Base-by-base conservation (phyloP, 371 early-diverging fungal species). In the Mucor racemosus region DNA sequence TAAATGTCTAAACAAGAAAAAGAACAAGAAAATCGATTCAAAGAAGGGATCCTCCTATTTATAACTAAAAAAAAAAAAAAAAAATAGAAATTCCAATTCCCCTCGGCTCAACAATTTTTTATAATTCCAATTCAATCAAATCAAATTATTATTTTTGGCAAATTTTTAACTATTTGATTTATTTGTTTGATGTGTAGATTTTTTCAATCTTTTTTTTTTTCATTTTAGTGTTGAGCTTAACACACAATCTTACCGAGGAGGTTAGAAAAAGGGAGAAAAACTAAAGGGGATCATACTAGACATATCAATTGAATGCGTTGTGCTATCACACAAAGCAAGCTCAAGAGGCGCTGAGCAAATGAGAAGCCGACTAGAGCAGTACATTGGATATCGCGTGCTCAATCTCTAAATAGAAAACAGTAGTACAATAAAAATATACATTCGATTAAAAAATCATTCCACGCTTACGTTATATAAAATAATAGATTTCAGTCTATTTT, bases 351-450 rank as follows among this genome's bases (percentile, higher is more conserved):
- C 11, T 34, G 38, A 33, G 38, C 42, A 59, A 59, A 59, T 59
- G 35, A 44, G 19, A 61, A 61, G 26, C 50, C 26, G 50, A 4
- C 50, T 50, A 17, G 35, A 42, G 36, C 35, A 61, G 11, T 14
- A 38, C 50, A 26, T 35, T 35, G 54, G 62, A 38, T 53, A 53
- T 62, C 62, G 62, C 62, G 62, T 62, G 62, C 31, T 62, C 19
- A 26, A 39, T 62, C 62, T 46, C 11, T 3, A 50, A 26, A 26
- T 62, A 62, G 62, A 50, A 50, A 50, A 50, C 17, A 44, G 44
- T 34, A 54, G 54, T 9, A 54, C 34, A 54, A 26, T 19, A 21
- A n/a, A 17, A 9, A n/a, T 42, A 5, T 17, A n/a, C n/a, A 42
- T 42, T 5, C 17, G 17, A n/a, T 44, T 15, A 7, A 44, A 44